Evolutionary conservation across 1,284 basidiomycete genomes (phyloP).

Genomic region (Hymenochaete sp.): DNA sequence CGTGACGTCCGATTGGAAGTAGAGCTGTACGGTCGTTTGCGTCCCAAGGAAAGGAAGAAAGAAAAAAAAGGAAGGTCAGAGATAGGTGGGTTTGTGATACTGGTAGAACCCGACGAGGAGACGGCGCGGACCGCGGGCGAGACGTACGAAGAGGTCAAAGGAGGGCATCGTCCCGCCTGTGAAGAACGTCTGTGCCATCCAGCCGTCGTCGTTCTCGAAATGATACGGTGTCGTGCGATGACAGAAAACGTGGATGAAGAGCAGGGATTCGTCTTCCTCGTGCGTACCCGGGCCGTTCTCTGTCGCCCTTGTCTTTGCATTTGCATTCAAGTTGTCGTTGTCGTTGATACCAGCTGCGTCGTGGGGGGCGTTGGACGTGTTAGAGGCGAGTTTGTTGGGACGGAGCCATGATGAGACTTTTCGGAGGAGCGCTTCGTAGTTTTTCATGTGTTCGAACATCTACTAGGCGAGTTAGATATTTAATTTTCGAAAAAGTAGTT

Average conservation of each 20-base stretch:
- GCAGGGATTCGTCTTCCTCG: slow-evolving; percentile 34
- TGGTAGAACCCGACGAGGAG: not conserved
- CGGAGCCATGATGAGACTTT: slow-evolving; percentile 68
- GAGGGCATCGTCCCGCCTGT: slow-evolving; percentile 61
- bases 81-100: no score
- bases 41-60: slow-evolving; percentile 3
- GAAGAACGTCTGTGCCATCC: slow-evolving; percentile 78
- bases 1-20: slow-evolving; percentile 62
- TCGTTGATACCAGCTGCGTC: no score
- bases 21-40: slow-evolving; percentile 32
- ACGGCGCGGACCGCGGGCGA: not conserved
- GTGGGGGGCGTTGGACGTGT: no score
- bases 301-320: slow-evolving; percentile 3
- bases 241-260: slow-evolving; percentile 76
- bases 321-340: no score
- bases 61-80: not conserved
- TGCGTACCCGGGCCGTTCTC: slow-evolving; percentile 21
- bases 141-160: slow-evolving; percentile 54
- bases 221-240: slow-evolving; percentile 63
- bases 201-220: slow-evolving; percentile 64
- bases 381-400: slow-evolving; percentile 23
- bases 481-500: not conserved
- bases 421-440: slow-evolving; percentile 56
- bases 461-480: slow-evolving; percentile 20
- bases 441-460: slow-evolving; percentile 85